phyloP scores from a whole-genome alignment of 2,329 filamentous ascomycete species.

The Simplicillium aogashimaense region DNA sequence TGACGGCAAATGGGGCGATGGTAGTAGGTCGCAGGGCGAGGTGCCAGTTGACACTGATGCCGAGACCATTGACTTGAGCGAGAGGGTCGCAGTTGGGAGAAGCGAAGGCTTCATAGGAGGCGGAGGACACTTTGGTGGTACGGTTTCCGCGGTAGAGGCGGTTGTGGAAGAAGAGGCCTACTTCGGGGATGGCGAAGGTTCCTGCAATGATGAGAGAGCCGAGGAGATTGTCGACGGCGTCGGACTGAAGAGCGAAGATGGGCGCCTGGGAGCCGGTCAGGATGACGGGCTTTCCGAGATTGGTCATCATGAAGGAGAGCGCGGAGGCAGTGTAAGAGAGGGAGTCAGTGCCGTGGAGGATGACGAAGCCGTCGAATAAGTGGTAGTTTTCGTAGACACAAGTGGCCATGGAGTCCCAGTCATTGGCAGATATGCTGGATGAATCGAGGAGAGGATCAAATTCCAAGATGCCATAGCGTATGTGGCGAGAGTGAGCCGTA shows the following conservation, averaged over 20 bases:
- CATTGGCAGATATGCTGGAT: conserved; percentile 76
- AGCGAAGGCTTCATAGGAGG: conserved; percentile 77
- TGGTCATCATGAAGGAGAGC: conserved; percentile 85
- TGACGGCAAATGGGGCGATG: conserved; percentile 65
- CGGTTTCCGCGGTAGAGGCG: conserved; percentile 82
- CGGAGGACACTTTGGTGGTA: conserved; percentile 78
- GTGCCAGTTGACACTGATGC: conserved; percentile 73
- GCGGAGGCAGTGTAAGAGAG: conserved; percentile 84
- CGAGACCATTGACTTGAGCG: conserved; percentile 70
- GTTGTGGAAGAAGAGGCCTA: conserved; percentile 90
- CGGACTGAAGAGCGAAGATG: conserved; percentile 83
- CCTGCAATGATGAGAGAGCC: conserved; percentile 83
- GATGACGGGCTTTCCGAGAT: conserved; percentile 84
- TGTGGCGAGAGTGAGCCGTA: conserved; percentile 69
- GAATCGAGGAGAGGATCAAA: conserved; percentile 81
- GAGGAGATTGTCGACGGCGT: conserved; percentile 83
- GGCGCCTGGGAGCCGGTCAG: conserved; percentile 76
- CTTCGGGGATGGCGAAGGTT: conserved; percentile 87
- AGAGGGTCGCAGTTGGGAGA: conserved; percentile 80
- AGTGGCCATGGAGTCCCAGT: conserved; percentile 76
- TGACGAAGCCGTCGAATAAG: conserved; percentile 81
- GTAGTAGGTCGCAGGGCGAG: conserved; percentile 64
- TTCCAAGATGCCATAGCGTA: conserved; percentile 77
- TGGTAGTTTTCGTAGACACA: conserved; percentile 79
- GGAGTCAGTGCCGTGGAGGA: conserved; percentile 85